Base-by-base conservation (phyloP, 805 yeast genomes). In the Spathaspora gorwiae region DNA sequence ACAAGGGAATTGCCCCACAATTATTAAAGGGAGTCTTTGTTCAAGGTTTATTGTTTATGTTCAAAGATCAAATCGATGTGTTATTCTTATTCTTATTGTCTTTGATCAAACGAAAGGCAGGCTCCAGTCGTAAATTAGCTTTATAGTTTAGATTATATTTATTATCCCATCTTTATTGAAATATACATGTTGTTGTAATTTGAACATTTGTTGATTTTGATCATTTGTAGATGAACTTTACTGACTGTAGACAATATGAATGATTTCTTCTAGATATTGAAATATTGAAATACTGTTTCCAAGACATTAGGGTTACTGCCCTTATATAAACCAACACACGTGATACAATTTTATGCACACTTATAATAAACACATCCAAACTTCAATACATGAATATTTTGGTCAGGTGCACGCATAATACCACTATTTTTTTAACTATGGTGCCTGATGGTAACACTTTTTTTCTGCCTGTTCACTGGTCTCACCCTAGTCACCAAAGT, bases 1-100 rank as follows among this genome's bases (percentile, higher is more conserved):
- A 88, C 80, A 87, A 83, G 67, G 96, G 96, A 2, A 56, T 88
- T 29, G 76, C 80, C 2, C 95, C 95, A 6, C 96, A 88, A 61
- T 71, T 88, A 47, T 61, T 81, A 35, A 88, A 88, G 70, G 95
- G 94, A 1, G 83, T 87, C 2, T 63, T 88, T 37, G 95, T 87
- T 5, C 96, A 88, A 63, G 96, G 96, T 0, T 70, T 88, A 48
- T 71, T 88, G 54, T 84, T 88, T 59, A 85, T 84, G 83, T 84
- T 83, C 65, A 86, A 81, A 64, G 94, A 86, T 54, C 87, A 83
- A 60, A 59, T 80, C 42, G 79, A 72, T 61, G 50, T 61, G 55
- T 47, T 68, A 8, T 71, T 71, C 44, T 54, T 70, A 44, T 48
- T 60, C 31, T 60, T 71, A 47, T 62, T 71, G 54, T 51, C 54